Base-by-base conservation (phyloP, 2,329 filamentous ascomycete genomes). In the Davidsoniella eucalypti region DNA sequence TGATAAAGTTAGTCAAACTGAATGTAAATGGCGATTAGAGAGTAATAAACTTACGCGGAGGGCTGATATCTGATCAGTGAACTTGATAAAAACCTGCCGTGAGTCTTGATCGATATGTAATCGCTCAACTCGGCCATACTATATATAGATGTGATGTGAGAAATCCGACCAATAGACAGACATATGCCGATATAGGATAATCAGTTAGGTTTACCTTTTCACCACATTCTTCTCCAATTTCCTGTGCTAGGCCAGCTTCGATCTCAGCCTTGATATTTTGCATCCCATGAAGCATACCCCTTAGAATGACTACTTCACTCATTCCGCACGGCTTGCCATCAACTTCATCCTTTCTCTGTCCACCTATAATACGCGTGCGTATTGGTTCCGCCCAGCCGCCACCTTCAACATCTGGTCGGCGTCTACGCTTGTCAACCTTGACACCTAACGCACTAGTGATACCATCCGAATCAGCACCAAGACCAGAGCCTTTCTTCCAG, bases 141-240 rank as follows among this genome's bases (percentile, higher is more conserved):
- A 56, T 51, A 17, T 87, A 56, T 51, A 17, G 17, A 18, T 9
- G 26, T 33, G 26, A 33, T 9, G 26, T 33, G 0, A 52, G 4
- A 49, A 6, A 23, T 51, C 26, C 47, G 54, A 51, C 29, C n/a
- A 5, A 16, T 36, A 9, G 26, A 9, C 26, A n/a, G n/a, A 29
- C 14, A 21, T 21, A 21, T 21, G 21, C 1, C 21, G 4, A 21
- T 4, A 21, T 21, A 21, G 21, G 21, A 21, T 21, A 21, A 21
- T 21, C 4, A 21, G 21, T 21, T 21, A 21, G 2, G 21, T 21
- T 37, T 23, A 81, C 76, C 72, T 88, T 87, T 56, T 86, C 78
- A 46, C 80, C 81, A 64, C 93, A 95, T 61, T 94, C 86, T 60
- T 95, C 86, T 5, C 92, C 92, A 64, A 98, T 95, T 63, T 95